phyloP scores from a whole-genome alignment of 2,329 filamentous ascomycete genomes.

The Fusarium albidum region DNA sequence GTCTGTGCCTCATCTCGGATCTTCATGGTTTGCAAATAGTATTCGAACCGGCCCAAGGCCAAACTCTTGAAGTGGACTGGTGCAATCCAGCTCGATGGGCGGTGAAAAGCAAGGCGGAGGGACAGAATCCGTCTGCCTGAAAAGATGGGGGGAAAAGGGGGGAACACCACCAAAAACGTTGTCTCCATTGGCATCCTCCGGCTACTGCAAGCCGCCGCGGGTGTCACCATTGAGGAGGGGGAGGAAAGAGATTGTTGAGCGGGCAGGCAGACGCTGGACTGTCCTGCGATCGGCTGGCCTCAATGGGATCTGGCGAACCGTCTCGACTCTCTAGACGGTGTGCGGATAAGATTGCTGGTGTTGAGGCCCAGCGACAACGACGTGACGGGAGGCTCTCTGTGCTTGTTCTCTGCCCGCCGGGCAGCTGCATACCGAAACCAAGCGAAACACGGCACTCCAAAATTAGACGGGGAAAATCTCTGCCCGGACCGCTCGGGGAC shows the following conservation, averaged over 20 bases:
- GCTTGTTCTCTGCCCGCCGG: conserved; percentile 23
- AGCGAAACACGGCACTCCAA: conserved; percentile 27
- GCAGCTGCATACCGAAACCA: conserved; percentile 30
- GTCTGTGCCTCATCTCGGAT: conserved; percentile 23
- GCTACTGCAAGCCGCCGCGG: conserved; percentile 35
- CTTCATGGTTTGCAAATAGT: conserved; percentile 9
- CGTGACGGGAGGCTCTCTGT: conserved; percentile 8
- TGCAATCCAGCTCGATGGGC: conserved; percentile 23
- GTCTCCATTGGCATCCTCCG: conserved; percentile 9
- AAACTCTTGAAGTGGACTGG: conserved; percentile 18
- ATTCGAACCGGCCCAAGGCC: conserved; percentile 7
- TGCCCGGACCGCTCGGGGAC: conserved; percentile 28
- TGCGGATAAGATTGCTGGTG: background rate
- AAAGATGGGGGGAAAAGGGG: conserved; percentile 25
- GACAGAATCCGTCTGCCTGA: conserved; percentile 38
- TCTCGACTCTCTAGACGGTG: background rate
- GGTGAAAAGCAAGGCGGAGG: conserved; percentile 21
- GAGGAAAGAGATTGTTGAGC: background rate
- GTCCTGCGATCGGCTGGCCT: background rate
- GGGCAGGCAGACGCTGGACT: background rate
- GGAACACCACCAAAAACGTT: conserved; percentile 9
- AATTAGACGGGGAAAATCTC: conserved; percentile 24
- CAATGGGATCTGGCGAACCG: background rate
- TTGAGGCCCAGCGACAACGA: conserved; percentile 8
- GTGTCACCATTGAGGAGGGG: conserved; percentile 14